These are phyloP conservation scores for Fusarium sulawesiense DNA, from an alignment of 2,329 filamentous ascomycete genomes.

Conservation along the genomic window DNA sequence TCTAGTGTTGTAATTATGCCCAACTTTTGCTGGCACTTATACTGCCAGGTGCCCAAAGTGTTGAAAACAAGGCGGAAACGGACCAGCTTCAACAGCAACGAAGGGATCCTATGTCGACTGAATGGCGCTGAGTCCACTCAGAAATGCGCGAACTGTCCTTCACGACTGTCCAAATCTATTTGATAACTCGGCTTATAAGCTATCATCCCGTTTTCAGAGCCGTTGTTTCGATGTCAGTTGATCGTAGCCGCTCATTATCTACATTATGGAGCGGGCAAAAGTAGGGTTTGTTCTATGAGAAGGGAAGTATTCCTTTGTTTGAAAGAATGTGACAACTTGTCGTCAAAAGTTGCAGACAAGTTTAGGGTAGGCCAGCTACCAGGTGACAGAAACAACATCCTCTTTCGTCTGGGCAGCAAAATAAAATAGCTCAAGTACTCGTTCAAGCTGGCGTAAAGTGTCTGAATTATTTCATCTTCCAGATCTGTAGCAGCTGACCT, in stretches of 20 bases:
- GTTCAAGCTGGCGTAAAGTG: not conserved
- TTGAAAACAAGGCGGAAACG: not conserved
- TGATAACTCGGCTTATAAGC: not conserved
- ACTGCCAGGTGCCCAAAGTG: not conserved
- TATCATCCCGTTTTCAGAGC: not conserved
- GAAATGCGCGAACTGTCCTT: too few species aligned
- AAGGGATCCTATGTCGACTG: not conserved
- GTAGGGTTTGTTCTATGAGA: too few species aligned
- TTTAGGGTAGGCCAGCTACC: not conserved
- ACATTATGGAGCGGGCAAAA: not conserved
- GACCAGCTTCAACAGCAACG: not conserved
- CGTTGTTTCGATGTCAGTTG: not conserved
- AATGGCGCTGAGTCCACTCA: not conserved
- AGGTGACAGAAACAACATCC: not conserved
- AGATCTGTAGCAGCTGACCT: not conserved
- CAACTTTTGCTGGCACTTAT: not conserved
- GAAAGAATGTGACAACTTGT: not conserved
- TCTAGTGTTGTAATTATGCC: not conserved
- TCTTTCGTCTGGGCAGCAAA: not conserved
- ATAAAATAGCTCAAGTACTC: not conserved
- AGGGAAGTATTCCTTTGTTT: not conserved
- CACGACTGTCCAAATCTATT: fast-evolving
- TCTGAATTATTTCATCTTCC: not conserved
- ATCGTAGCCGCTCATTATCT: not conserved
- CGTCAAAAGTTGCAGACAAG: not conserved